Evolutionary conservation across 2,329 filamentous ascomycete species (phyloP).

Genomic region (Phialemoniopsis sp.): DNA sequence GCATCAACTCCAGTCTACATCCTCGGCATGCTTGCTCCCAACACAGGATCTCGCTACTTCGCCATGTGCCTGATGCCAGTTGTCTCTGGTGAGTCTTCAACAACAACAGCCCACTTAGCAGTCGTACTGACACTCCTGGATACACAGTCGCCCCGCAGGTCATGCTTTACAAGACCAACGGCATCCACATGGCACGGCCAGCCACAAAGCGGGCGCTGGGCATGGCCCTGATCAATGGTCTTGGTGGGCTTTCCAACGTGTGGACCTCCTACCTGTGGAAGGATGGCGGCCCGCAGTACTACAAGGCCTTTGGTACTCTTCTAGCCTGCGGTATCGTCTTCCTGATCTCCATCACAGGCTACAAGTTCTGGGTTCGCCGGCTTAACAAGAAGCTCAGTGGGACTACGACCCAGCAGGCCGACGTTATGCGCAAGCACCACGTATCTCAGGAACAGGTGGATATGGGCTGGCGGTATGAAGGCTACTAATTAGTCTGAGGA

Average conservation of each 20-base stretch:
- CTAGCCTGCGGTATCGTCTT: slow-evolving; percentile 13
- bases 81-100: slow-evolving; percentile 13
- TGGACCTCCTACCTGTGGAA: slow-evolving; percentile 25
- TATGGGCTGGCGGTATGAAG: slow-evolving; percentile 18
- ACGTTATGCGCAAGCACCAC: slow-evolving; percentile 14
- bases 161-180: slow-evolving; percentile 31
- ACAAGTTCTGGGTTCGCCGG: slow-evolving; percentile 11
- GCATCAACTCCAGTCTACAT: slow-evolving; percentile 29
- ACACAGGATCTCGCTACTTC: slow-evolving; percentile 33
- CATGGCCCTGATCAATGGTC: slow-evolving; percentile 32
- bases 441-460: slow-evolving; percentile 17
- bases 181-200: slow-evolving; percentile 25
- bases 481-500: slow-evolving; percentile 7
- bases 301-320: slow-evolving; percentile 14
- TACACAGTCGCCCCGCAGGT: slow-evolving; percentile 28
- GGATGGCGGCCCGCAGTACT: slow-evolving; percentile 12
- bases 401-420: slow-evolving; percentile 10
- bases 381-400: slow-evolving; percentile 14
- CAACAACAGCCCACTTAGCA: too few relatives aligned
- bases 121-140: too few relatives aligned
- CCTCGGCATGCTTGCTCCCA: slow-evolving; percentile 28
- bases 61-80: slow-evolving; percentile 36
- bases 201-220: slow-evolving; percentile 34
- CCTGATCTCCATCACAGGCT: slow-evolving; percentile 13
- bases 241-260: slow-evolving; percentile 26